Evolutionary conservation across 73 alveolate species (phyloP), one percentile per base, ranked within the genome.

Genomic region (Blepharisma japonicum): DNA sequence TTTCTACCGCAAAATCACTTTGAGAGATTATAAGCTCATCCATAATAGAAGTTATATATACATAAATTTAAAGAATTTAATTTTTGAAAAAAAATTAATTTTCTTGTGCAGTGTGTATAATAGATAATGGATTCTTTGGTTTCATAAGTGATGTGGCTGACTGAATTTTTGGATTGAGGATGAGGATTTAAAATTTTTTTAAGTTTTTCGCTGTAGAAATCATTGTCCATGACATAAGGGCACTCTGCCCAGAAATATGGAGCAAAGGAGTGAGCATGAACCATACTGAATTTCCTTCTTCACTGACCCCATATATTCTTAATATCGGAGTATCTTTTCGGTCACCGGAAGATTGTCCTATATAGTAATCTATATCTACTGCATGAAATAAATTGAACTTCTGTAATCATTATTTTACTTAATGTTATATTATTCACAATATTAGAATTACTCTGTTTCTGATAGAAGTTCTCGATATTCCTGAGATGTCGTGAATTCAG

Each of bases 271-370:
- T 83, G 93, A 67, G 97, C 91, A 77, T 93, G 94, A 51, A 94
- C 96, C 81, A 96, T 71, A 96, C 97, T 47, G 99, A 94, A 85
- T 95, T 91, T 72, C 98, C 98, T 48, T 92, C 95, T 53, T 83
- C 92, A 21, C 94, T 98, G 18, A 98, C 98, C 45, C 99, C 99
- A 85, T 87, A 95, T 85, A 96, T 83, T 83, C 99, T 83, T 38
- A 93, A 71, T 45, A 91, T 84, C 7, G 84, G 67, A 6, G 68
- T 49, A 78, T 84, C 84, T 32, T 32, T 32, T 32, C 3, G 42
- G 42, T 1, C 42, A 32, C 42, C 39, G 2, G 23, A 0, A 8
- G 46, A 6, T 0, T 3, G 3, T 25, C 71, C 71, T 11, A 48
- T 2, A 48, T 68, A 68, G 45, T 71, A 39, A 76, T 71, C 81